Base-by-base conservation (phyloP, 345 rosid species). In the Rhodamnia rubescens region DNA sequence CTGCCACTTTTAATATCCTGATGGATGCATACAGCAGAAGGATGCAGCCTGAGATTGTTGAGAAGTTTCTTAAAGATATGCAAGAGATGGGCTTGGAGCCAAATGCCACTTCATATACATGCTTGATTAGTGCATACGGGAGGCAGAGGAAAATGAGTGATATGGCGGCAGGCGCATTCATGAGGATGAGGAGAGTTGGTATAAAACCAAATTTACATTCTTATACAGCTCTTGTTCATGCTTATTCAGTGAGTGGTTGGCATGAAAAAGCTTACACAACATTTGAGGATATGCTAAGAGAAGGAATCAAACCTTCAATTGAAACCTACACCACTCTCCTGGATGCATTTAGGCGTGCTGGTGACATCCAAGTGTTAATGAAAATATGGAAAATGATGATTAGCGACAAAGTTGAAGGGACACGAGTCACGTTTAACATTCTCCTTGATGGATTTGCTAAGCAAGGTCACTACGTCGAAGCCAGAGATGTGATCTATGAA, bases 401-500 rank as follows among this genome's bases (percentile, higher is more conserved):
- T 53, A 86, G 89, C 10, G 92, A 92, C 57, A 95, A 88, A 82
- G 83, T 96, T 21, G 88, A 88, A 87, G 97, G 96, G 86, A 94
- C 98, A 8, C 86, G 90, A 78, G 94, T 95, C 83, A 95, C 98
- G 3, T 95, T 94, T 86, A 96, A 95, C 90, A 94, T 88, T 86
- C 91, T 96, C 85, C 92, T 96, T 40, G 99, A 96, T 86, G 98
- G 98, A 42, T 95, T 96, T 85, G 97, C 98, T 47, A 96, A 95
- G 87, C 98, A 95, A 91, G 99, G 99, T 40, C 92, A 78, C 47
- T 95, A 94, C n/a, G 42, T 88, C 7, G 98, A 96, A 92, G 96
- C 99, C 44, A 94, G 97, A 88, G 98, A 95, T 82, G 96, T 93
- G 42, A 84, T 95, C 53, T 92, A 89, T 52, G 98, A 95, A 86